Conservation (phyloP, 768 basidiomycete genomes). For the Tricholoma hemisulphureum region DNA sequence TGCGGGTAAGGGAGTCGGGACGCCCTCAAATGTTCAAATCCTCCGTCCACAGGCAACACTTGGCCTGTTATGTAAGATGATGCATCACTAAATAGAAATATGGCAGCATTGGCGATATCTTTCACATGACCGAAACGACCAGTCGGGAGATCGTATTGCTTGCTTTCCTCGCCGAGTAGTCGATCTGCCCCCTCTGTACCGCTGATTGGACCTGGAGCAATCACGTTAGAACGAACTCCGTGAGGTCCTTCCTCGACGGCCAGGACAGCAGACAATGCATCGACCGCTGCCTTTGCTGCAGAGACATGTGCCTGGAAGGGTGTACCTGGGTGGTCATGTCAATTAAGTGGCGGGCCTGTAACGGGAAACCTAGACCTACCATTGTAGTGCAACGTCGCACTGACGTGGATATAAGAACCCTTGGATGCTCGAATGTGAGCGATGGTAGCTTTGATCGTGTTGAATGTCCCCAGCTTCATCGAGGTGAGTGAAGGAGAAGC, state of each 20-base stretch:
- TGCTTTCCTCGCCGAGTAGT: conserved; percentile 39
- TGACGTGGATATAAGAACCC: conserved; percentile 88
- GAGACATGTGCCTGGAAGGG: conserved; percentile 93
- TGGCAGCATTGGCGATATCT: conserved; percentile 68
- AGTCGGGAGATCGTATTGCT: conserved; percentile 25
- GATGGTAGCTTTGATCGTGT: conserved; percentile 92
- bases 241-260: conserved; percentile 94
- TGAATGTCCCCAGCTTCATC: conserved; percentile 82
- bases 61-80: conserved; percentile 77
- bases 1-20: conserved; percentile 59
- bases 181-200: conserved; percentile 75
- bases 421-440: conserved; percentile 64
- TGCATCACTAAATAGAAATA: conserved; percentile 83
- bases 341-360: conserved; percentile 14
- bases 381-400: conserved; percentile 82
- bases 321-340: conserved; percentile 44
- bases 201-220: conserved; percentile 79
- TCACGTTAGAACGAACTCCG: conserved; percentile 89
- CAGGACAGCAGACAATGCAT: conserved; percentile 81
- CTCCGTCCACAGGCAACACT: conserved; percentile 72
- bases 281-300: conserved; percentile 92
- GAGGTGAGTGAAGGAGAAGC: neutral
- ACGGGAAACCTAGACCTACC: conserved; percentile 41
- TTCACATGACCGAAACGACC: conserved; percentile 58
- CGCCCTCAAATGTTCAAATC: conserved; percentile 49